These are phyloP conservation scores for Zygotorulaspora sp. DNA, from an alignment of 805 yeast species.

Conservation along the genomic window DNA sequence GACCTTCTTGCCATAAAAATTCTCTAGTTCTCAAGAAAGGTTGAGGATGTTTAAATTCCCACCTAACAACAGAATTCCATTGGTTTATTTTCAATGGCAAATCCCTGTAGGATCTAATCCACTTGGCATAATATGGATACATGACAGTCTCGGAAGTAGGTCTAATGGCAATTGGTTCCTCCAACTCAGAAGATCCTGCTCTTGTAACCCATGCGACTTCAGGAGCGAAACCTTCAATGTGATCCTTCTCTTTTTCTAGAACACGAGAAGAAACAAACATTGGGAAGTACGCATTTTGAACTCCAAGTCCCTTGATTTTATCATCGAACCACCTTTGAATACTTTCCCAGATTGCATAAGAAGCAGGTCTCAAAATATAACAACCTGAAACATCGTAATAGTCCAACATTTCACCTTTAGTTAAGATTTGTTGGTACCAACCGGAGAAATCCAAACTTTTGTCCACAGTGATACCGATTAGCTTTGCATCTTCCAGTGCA, in stretches of 20 bases:
- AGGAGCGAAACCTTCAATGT: conserved; percentile 98
- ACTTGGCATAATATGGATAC: conserved; percentile 98
- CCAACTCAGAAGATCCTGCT: conserved; percentile 91
- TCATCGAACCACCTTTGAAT: conserved; percentile 84
- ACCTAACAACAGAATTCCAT: conserved; percentile 99
- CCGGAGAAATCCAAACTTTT: conserved; percentile 88
- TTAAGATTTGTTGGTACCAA: conserved; percentile 95
- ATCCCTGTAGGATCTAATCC: conserved; percentile 98
- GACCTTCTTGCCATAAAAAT: conserved; percentile 99
- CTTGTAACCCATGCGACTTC: conserved; percentile 99
- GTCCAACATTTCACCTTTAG: conserved; percentile 97
- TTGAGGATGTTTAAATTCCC: conserved; percentile 99
- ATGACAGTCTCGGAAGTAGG: conserved; percentile 99
- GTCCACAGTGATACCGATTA: conserved; percentile 94
- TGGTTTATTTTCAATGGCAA: conserved; percentile 94
- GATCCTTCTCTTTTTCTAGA: conserved; percentile 96
- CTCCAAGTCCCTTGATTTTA: conserved; percentile 82
- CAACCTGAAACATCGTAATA: conserved; percentile 99
- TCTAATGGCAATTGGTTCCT: conserved; percentile 97
- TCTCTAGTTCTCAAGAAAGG: conserved; percentile 98
- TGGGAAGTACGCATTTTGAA: conserved; percentile 94
- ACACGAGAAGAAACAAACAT: conserved; percentile 94
- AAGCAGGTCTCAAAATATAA: conserved; percentile 94
- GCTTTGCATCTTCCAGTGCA: conserved; percentile 74
- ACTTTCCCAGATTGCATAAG: conserved; percentile 90